Evolutionary conservation across 2,329 filamentous ascomycete species (phyloP).

Genomic region (Aspergillus jensenii): DNA sequence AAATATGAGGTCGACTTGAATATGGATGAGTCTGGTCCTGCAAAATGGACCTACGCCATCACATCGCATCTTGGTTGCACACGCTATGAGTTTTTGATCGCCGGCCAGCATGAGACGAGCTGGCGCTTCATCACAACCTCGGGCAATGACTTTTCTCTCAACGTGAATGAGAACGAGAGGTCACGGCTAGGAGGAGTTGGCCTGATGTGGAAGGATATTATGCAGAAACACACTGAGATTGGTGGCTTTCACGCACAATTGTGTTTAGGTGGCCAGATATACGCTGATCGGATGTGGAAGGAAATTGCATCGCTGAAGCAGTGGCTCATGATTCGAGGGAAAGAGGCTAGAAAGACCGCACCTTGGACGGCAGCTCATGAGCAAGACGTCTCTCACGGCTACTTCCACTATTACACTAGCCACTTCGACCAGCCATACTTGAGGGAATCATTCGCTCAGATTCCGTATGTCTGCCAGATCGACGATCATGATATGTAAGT

Average conservation of each 20-base stretch:
- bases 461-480: slow-evolving; percentile 87
- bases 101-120: slow-evolving; percentile 81
- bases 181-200: slow-evolving; percentile 83
- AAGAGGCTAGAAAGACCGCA: slow-evolving; percentile 86
- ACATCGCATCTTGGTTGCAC: slow-evolving; percentile 96
- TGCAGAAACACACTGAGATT: slow-evolving; percentile 95
- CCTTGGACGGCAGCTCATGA: slow-evolving; percentile 93
- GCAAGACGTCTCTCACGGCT: slow-evolving; percentile 92
- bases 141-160: slow-evolving; percentile 90
- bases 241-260: slow-evolving; percentile 94
- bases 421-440: slow-evolving; percentile 97
- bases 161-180: slow-evolving; percentile 82
- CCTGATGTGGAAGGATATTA: slow-evolving; percentile 98
- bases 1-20: slow-evolving; percentile 87
- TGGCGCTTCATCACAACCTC: slow-evolving; percentile 97
- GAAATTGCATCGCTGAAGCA: slow-evolving; percentile 91
- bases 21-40: slow-evolving; percentile 76
- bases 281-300: slow-evolving; percentile 93
- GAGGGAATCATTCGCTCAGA: slow-evolving; percentile 94
- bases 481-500: slow-evolving; percentile 98
- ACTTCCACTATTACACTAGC: slow-evolving; percentile 98
- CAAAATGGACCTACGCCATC: slow-evolving; percentile 96
- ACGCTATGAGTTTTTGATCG: slow-evolving; percentile 95
- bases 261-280: slow-evolving; percentile 90
- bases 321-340: slow-evolving; percentile 89